phyloP scores from a whole-genome alignment of 768 basidiomycete species.

The Calocera cornea region DNA sequence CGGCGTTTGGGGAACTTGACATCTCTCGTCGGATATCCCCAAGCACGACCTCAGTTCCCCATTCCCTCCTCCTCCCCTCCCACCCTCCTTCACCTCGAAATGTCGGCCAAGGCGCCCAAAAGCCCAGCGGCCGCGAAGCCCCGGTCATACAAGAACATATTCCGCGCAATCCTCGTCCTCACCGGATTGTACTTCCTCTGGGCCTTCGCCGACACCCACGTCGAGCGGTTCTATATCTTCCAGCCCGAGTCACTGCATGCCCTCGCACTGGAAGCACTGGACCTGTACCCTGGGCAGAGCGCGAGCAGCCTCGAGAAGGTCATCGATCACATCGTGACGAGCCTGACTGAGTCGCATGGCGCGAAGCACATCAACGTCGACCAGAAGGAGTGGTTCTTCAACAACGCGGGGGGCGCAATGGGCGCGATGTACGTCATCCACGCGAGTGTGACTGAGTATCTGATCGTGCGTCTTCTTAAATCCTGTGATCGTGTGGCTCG shows the following conservation, averaged over 20 bases:
- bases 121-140: not conserved
- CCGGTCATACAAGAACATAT: not conserved
- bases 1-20: no score
- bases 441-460: constrained; percentile 91
- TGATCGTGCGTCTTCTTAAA: constrained; percentile 33
- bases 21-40: no score
- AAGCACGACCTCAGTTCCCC: no score
- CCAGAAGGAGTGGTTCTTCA: constrained; percentile 81
- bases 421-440: constrained; percentile 95
- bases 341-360: constrained; percentile 64
- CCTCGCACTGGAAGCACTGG: constrained; percentile 62
- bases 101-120: no score
- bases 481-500: constrained; percentile 1
- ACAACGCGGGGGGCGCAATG: constrained; percentile 96
- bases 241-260: constrained; percentile 57
- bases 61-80: no score
- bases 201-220: not conserved
- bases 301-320: constrained; percentile 34
- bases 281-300: constrained; percentile 47
- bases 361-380: constrained; percentile 41
- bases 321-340: constrained; percentile 66
- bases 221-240: constrained; percentile 83
- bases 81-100: no score
- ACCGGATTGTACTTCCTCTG: not conserved
- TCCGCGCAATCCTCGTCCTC: not conserved